Conservation (phyloP, 306 rosid genomes). For the Malus sylvestris region DNA sequence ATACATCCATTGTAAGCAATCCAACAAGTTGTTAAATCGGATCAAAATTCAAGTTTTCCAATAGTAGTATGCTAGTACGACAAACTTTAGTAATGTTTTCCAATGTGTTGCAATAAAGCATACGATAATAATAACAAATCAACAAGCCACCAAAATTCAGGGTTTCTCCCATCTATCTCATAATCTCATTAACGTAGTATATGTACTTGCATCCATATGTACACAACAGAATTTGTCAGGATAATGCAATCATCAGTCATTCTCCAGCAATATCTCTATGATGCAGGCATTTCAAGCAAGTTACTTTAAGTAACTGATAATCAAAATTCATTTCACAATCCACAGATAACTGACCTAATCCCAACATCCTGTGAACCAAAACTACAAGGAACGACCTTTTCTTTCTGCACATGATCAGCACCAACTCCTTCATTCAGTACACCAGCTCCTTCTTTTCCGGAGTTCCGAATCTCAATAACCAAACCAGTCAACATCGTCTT, state of each 20-base stretch:
- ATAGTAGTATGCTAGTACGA: not conserved
- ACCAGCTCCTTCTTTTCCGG: conserved; percentile 74
- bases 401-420: conserved; percentile 97
- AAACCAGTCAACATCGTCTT: conserved; percentile 43
- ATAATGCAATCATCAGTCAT: not conserved
- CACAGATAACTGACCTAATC: conserved; percentile 52
- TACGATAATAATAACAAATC: not conserved
- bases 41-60: not conserved
- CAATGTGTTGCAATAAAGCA: no score
- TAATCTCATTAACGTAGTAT: not conserved
- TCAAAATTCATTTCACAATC: conserved; percentile 12
- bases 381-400: conserved; percentile 63
- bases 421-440: conserved; percentile 89
- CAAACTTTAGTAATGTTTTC: no score
- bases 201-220: not conserved
- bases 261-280: not conserved
- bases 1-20: not conserved
- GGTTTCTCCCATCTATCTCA: not conserved
- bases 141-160: not conserved
- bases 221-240: not conserved
- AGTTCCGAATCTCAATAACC: conserved; percentile 66
- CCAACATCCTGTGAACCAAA: conserved; percentile 65
- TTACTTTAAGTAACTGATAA: not conserved
- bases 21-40: not conserved
- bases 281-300: not conserved